A percentile compares a stretch with the other conserved stretches of the same genome.
phyloP scores from a whole-genome alignment of 1,284 basidiomycete species.

The Cryptococcus sp. region DNA sequence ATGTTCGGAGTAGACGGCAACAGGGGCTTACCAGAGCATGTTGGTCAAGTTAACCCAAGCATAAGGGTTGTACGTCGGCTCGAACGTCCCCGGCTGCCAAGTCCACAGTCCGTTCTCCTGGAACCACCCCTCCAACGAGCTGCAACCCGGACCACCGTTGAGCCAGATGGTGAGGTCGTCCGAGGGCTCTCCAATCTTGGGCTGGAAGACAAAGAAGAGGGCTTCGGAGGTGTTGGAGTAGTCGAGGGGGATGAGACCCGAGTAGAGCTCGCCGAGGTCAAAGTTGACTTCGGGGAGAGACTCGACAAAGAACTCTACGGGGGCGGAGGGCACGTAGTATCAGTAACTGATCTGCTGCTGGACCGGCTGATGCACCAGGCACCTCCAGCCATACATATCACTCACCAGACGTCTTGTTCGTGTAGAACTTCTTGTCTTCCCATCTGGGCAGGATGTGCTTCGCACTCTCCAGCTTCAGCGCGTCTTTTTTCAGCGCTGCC shows the following conservation, averaged over 20 bases:
- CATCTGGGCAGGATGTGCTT: neutral
- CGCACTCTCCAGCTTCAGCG: neutral
- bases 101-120: conserved; percentile 78
- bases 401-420: conserved; percentile 7
- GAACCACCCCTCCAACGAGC: conserved; percentile 69
- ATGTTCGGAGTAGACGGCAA: neutral
- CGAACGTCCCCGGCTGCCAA: conserved; percentile 64
- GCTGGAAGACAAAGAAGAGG: conserved; percentile 24
- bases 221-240: conserved; percentile 12
- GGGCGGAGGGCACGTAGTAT: neutral
- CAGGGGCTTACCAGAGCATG: conserved; percentile 29
- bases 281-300: conserved; percentile 22
- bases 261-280: conserved; percentile 28
- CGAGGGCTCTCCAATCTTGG: conserved; percentile 21
- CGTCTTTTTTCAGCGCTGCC: neutral
- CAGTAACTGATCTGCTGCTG: neutral
- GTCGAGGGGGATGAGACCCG: conserved; percentile 23
- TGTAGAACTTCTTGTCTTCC: conserved; percentile 1
- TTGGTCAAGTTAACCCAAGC: conserved; percentile 70
- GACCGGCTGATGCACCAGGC: neutral
- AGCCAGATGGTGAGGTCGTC: conserved; percentile 34
- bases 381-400: neutral
- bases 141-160: conserved; percentile 53
- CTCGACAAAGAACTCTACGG: conserved; percentile 18
- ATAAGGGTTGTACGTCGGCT: conserved; percentile 64